Conservation (phyloP, 768 basidiomycete genomes). For the Heimioporus sp. region DNA sequence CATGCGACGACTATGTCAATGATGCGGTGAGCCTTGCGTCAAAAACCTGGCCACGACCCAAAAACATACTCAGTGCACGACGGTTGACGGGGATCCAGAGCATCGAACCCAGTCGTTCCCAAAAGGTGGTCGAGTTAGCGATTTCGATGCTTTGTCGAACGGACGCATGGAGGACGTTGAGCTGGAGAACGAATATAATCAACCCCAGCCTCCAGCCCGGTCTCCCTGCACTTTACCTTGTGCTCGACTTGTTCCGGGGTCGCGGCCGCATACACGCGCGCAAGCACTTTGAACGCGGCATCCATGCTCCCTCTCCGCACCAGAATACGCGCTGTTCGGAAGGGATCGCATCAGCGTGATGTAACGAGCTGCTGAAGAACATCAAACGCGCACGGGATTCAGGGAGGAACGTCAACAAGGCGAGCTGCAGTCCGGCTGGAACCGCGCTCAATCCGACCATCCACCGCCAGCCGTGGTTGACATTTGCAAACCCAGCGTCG, state of each 20-base stretch:
- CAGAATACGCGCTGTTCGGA: conserved; percentile 54
- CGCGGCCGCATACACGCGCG: conserved; percentile 68
- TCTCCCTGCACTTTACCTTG: conserved; percentile 41
- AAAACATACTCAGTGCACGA: conserved; percentile 58
- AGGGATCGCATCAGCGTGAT: background rate
- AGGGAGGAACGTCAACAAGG: conserved; percentile 63
- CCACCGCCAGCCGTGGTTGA: conserved; percentile 72
- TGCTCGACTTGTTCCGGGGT: conserved; percentile 61
- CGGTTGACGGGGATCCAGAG: conserved; percentile 57
- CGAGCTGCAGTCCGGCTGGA: conserved; percentile 63
- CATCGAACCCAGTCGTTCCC: conserved; percentile 54
- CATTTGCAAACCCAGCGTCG: conserved; percentile 61
- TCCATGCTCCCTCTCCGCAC: conserved; percentile 52
- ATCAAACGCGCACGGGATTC: conserved; percentile 62
- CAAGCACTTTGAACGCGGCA: conserved; percentile 52
- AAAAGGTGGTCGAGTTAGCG: conserved; percentile 57
- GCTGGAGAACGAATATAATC: conserved; percentile 29
- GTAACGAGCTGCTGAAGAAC: background rate
- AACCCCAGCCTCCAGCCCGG: background rate
- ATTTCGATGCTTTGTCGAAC: conserved; percentile 64
- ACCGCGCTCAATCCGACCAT: conserved; percentile 78
- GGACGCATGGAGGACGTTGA: conserved; percentile 56
- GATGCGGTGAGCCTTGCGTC: too few species aligned
- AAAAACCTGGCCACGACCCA: background rate
- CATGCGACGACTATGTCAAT: conserved; percentile 59